Base-by-base conservation (phyloP, 768 basidiomycete species). In the Termitomyces sp. region DNA sequence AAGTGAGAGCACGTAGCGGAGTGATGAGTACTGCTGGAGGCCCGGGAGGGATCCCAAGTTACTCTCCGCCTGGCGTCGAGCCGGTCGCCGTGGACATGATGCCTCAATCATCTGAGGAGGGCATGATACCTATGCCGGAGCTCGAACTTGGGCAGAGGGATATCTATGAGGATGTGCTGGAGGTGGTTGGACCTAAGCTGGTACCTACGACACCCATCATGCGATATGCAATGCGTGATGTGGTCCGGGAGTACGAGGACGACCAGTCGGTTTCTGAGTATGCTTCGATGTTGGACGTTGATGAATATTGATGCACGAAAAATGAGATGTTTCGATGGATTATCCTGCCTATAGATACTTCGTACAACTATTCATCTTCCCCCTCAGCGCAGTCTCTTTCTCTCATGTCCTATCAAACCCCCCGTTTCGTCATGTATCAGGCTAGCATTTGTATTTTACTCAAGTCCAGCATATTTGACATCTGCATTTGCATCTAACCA, bases 401-500 rank as follows among this genome's bases (percentile, higher is more conserved):
- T 33, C 24, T 7, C 7, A 7, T 31, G 24, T 26, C 50, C 10
- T 20, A 24, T 33, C 5, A 7, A 37, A 4, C 22, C 22, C 29
- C 13, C 18, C n/a, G n/a, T n/a, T n/a, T n/a, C n/a, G n/a, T 10
- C 12, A 54, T 54, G 42, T 41, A 44, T 10, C 36, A 37, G 33
- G 10, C 45, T 28, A 52, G 9, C 24, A 39, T 39, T 37, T 51
- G 31, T 59, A 59, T 36, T 33, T 54, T 68, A 86, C 39, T 86
- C 84, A 24, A 81, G 65, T 4, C 87, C 93, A 1, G 88, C 90
- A 71, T 87, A 97, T 62, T 90, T 82, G 18, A 98, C 87, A 67
- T 98, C 95, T 22, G 93, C 94, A 65, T 96, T 85, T 8, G 77
- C 77, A 62, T 98, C 96, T 13, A 98, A 72, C 92, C 94, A 98